A percentile compares a stretch with the other conserved stretches of the same genome.
These are phyloP conservation scores for Hyphopichia homilentoma DNA, from an alignment of 805 yeast genomes.

Conservation along the genomic window DNA sequence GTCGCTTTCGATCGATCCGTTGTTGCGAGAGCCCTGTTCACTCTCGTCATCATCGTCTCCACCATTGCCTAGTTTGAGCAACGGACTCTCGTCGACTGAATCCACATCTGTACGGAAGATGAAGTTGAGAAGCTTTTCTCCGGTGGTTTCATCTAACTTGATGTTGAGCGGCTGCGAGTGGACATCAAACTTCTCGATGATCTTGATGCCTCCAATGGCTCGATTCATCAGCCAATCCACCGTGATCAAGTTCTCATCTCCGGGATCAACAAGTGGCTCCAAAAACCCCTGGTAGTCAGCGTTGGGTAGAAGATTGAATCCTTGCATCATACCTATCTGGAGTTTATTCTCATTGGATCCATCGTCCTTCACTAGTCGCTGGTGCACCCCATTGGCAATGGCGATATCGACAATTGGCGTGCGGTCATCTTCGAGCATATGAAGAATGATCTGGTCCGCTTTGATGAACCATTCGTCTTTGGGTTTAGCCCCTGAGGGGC, in stretches of 20 bases:
- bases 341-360: slow-evolving; percentile 38
- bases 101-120: slow-evolving; percentile 28
- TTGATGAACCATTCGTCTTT: slow-evolving; percentile 32
- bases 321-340: slow-evolving; percentile 36
- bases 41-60: slow-evolving; percentile 7
- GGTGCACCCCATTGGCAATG: slow-evolving; percentile 30
- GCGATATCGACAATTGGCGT: slow-evolving; percentile 36
- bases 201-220: slow-evolving; percentile 38
- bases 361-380: slow-evolving; percentile 32
- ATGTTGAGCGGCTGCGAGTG: slow-evolving; percentile 35
- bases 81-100: slow-evolving; percentile 19
- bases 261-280: slow-evolving; percentile 20
- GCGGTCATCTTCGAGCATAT: slow-evolving; percentile 39
- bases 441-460: slow-evolving; percentile 38
- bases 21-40: slow-evolving; percentile 6
- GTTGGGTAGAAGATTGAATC: slow-evolving; percentile 28
- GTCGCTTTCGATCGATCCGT: slow-evolving; percentile 7
- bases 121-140: slow-evolving; percentile 33
- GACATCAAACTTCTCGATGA: slow-evolving; percentile 33
- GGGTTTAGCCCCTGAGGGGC: slow-evolving; percentile 14
- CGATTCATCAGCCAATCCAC: slow-evolving; percentile 42
- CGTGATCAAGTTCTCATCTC: slow-evolving; percentile 18
- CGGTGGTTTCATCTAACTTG: slow-evolving; percentile 37
- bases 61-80: slow-evolving; percentile 3
- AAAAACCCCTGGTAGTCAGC: slow-evolving; percentile 31